phyloP scores from a whole-genome alignment of 805 yeast species.

The Kuraishia piskuri region DNA sequence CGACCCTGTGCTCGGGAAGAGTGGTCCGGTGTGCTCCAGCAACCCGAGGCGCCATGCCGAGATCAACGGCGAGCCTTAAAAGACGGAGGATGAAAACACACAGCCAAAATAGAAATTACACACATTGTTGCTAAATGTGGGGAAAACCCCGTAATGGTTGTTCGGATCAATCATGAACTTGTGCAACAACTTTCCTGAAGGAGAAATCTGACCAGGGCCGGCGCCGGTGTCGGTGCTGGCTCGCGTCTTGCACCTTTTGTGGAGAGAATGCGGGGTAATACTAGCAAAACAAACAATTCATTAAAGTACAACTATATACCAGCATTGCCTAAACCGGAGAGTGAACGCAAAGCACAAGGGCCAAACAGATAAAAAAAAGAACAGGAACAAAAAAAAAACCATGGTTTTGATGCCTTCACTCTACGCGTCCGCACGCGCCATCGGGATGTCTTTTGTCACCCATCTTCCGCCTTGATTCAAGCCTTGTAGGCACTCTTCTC shows the following conservation, averaged over 20 bases:
- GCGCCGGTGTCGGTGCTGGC: not conserved
- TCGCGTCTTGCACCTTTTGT: no score
- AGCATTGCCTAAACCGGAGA: not conserved
- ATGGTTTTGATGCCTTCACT: not conserved
- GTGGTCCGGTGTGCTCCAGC: no score
- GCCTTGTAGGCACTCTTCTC: conserved; percentile 2
- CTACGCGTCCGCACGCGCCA: not conserved
- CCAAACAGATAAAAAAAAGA: not conserved
- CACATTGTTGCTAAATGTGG: not conserved
- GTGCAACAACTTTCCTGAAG: not conserved
- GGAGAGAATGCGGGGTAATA: not conserved
- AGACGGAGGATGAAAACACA: no score
- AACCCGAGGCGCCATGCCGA: no score
- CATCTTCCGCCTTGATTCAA: not conserved
- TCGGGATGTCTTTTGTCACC: not conserved
- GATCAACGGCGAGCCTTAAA: no score
- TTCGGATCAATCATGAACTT: no score
- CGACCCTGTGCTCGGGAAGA: no score
- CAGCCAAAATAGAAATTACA: not conserved
- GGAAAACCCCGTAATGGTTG: no score
- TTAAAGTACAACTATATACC: not conserved
- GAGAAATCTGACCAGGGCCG: not conserved
- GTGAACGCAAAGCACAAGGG: no score
- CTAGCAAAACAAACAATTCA: not conserved
- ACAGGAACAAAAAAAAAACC: not conserved